Evolutionary conservation across 2,329 filamentous ascomycete species (phyloP), one percentile per base, ranked within the genome.

Genomic region (Colletotrichum salicis): DNA sequence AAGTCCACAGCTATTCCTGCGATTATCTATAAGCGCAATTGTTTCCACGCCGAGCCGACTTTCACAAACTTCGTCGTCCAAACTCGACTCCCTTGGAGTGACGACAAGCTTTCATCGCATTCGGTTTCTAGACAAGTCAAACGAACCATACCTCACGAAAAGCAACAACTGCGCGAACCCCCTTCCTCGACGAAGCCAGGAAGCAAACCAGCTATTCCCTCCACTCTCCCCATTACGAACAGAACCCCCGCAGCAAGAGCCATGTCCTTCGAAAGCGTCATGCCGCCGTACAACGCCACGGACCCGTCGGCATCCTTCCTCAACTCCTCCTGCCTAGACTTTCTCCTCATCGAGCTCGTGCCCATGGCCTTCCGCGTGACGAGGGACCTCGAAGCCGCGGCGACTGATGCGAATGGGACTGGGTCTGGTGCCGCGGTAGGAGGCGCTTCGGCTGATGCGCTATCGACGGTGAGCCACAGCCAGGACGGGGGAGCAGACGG

Each of bases 321-420:
- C 77, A 92, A 90, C 84, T 90, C 92, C 69, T 96, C 96, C 59
- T 95, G 93, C 80, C 91, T 99, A 77, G 96, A 99, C 83, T 93
- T 99, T 77, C 90, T 99, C 68, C 90, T 99, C 77, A 98, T 98
- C 80, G 96, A 99, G 85, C 90, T 99, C 67, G 96, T 99, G 19
- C 96, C 96, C 51, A 92, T 98, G 86, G 94, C 96, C 5, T 94
- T 97, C 82, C 91, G 96, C 75, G 88, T 98, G 73, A 92, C 94
- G 27, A 89, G 91, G 78, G 92, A 96, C 78, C 86, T 94, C 5
- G 89, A 91, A 70, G 84, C 83, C 35, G 80, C 82, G 64, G 81
- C 87, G 71, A 80, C 86, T 71, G 76, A 78, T 54, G 75, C 70
- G n/a, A 64, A 41, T 15, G 24, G 33, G 10, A 15, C 51, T 5